phyloP scores from a whole-genome alignment of 331 rosid species.

The Arachis monticola region DNA sequence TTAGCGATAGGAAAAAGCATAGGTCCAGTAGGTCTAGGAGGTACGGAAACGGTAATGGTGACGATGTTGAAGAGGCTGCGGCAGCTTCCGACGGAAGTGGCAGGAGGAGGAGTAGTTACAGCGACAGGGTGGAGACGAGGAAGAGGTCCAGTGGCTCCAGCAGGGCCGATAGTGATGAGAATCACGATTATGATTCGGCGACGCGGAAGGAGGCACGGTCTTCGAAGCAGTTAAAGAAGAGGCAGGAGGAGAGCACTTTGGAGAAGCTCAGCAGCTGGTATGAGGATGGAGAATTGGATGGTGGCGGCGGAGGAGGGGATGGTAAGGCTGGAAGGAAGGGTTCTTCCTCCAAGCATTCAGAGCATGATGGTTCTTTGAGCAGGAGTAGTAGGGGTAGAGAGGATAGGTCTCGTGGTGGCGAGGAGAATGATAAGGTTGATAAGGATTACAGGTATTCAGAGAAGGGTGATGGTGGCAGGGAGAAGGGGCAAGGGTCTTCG shows the following conservation, averaged over 20 bases:
- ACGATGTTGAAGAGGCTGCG: slow-evolving; percentile 17
- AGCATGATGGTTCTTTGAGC: slow-evolving; percentile 61
- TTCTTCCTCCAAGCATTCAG: slow-evolving; percentile 50
- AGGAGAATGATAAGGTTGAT: slow-evolving; percentile 59
- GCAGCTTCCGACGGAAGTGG: slow-evolving; percentile 65
- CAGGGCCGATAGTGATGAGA: slow-evolving; percentile 70
- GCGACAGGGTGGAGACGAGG: slow-evolving; percentile 55
- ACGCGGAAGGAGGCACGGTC: slow-evolving; percentile 56
- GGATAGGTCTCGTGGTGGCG: slow-evolving; percentile 55
- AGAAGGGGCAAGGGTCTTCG: slow-evolving; percentile 76
- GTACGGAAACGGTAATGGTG: slow-evolving; percentile 55
- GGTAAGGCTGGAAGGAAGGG: slow-evolving; percentile 61
- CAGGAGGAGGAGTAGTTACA: slow-evolving; percentile 63
- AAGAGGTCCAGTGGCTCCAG: slow-evolving; percentile 64
- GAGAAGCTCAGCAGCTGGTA: slow-evolving; percentile 93
- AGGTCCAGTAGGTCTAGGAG: slow-evolving; percentile 74
- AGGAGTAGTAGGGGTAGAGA: slow-evolving; percentile 64
- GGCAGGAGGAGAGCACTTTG: slow-evolving; percentile 90
- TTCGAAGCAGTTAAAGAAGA: slow-evolving; percentile 75
- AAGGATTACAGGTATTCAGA: slow-evolving; percentile 68
- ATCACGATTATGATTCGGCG: slow-evolving; percentile 69
- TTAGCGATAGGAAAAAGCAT: slow-evolving; percentile 74
- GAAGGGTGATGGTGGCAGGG: slow-evolving; percentile 64
- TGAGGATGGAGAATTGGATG: slow-evolving; percentile 91
- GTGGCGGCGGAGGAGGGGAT: slow-evolving; percentile 51